phyloP scores from a whole-genome alignment of 129 eudicot species.

The Flaveria sonorensis region DNA sequence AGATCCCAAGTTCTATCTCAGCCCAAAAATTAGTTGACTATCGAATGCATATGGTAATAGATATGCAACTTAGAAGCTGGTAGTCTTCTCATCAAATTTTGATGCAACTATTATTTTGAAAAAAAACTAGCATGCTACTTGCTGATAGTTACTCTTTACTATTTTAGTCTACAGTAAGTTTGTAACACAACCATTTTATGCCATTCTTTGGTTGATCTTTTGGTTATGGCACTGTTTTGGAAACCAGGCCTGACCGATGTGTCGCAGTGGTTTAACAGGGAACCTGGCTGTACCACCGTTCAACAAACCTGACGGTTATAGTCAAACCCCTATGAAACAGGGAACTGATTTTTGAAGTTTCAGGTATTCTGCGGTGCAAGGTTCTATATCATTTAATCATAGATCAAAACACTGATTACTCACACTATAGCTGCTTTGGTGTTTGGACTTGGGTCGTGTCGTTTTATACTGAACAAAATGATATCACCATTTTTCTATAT shows the following conservation, averaged over 20 bases:
- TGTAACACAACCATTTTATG: not conserved
- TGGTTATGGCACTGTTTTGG: not conserved
- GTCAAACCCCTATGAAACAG: not conserved
- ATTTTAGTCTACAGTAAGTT: not conserved
- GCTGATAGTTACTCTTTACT: not conserved
- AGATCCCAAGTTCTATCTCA: slow-evolving; percentile 73
- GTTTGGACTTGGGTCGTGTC: too few species aligned
- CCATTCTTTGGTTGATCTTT: not conserved
- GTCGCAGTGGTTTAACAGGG: too few species aligned
- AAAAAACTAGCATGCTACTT: not conserved
- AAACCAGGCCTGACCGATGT: too few species aligned
- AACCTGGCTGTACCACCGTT: not conserved
- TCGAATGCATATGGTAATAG: too few species aligned
- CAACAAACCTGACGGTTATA: not conserved
- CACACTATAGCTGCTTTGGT: too few species aligned
- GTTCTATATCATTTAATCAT: too few species aligned
- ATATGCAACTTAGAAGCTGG: too few species aligned
- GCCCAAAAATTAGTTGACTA: slow-evolving; percentile 59
- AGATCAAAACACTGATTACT: too few species aligned
- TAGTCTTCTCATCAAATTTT: too few species aligned
- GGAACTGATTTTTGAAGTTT: not conserved
- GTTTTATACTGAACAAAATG: too few species aligned
- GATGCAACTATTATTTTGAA: not conserved
- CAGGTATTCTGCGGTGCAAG: too few species aligned
- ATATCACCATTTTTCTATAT: too few species aligned